These are phyloP conservation scores for Yueomyces sinensis DNA, from an alignment of 805 yeast genomes.

Conservation along the genomic window DNA sequence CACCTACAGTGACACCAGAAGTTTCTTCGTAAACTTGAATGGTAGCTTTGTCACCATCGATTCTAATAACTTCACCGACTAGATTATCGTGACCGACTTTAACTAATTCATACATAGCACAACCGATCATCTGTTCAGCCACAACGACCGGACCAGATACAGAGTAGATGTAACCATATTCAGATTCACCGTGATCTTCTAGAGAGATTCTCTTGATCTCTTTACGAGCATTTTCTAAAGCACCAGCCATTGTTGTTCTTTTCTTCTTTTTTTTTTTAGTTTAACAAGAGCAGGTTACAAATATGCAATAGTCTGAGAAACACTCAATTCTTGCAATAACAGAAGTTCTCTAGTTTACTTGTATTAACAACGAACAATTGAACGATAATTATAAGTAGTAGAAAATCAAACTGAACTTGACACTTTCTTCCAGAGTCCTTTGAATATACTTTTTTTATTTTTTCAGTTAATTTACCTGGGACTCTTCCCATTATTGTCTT, in stretches of 20 bases:
- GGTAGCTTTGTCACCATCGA: conserved; percentile 92
- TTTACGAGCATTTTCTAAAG: conserved; percentile 92
- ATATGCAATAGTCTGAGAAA: no score
- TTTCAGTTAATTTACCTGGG: no score
- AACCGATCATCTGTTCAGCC: conserved; percentile 98
- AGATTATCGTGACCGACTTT: conserved; percentile 93
- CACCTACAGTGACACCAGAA: conserved; percentile 98
- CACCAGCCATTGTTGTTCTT: conserved; percentile 98
- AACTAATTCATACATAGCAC: conserved; percentile 99
- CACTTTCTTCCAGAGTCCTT: no score
- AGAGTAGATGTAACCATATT: conserved; percentile 81
- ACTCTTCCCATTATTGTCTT: no score
- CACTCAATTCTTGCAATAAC: no score
- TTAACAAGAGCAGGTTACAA: no score
- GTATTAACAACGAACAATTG: no score
- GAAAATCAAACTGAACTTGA: no score
- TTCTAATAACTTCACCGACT: conserved; percentile 98
- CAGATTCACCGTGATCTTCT: conserved; percentile 60
- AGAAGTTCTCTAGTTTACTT: no score
- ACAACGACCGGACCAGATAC: conserved; percentile 97
- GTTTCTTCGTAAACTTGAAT: conserved; percentile 99
- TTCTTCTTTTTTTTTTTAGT: no score
- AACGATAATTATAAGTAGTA: no score
- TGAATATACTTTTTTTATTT: no score
- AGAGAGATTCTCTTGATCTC: conserved; percentile 76